Base-by-base conservation (phyloP, 306 rosid species). In the Canavalia gladiata region DNA sequence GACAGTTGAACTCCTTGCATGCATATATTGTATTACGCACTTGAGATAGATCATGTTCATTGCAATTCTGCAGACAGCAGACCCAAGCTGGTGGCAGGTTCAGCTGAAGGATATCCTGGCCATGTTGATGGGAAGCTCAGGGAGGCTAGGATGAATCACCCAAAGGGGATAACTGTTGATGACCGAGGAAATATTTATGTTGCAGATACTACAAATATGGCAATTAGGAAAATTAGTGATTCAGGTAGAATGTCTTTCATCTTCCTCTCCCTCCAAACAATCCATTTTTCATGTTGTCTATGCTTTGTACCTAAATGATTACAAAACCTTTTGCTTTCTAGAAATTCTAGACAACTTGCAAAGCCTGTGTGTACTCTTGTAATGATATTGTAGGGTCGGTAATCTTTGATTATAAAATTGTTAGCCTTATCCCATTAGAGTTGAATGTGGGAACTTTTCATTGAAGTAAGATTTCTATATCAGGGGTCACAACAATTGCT, bases 401-500 rank as follows among this genome's bases (percentile, higher is more conserved):
- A 54, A 57, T 57, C 47, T 42, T 77, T 45, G 45, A 47, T 66
- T 73, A 47, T 66, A 57, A 79, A 74, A 41, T 10, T 29, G 66
- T 7, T 82, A 31, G 37, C 18, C 25, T 18, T 18, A 18, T 37
- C 41, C 2, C 55, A 12, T 56, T 80, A 33, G 75, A 80, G 9
- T 72, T 31, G 31, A 59, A 74, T 34, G 39, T 58, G 55, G n/a
- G 56, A 60, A 46, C 39, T 75, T 68, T 72, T 42, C 76, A 37
- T 54, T 83, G 54, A 60, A 57, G 8, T 66, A 65, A 50, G 50
- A 79, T 86, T 78, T 87, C 62, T 56, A 29, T 86, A 60, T 77
- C 74, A 94, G 97, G 98, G 79, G 93, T 94, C 68, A 92, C 98
- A 43, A 92, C 98, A 34, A 94, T 94, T 86, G 98, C 98, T 2